Percentiles rank a stretch among this genome's conserved stretches.
These are phyloP conservation scores for Nemania abortiva DNA, from an alignment of 2,329 filamentous ascomycete genomes.

Conservation along the genomic window DNA sequence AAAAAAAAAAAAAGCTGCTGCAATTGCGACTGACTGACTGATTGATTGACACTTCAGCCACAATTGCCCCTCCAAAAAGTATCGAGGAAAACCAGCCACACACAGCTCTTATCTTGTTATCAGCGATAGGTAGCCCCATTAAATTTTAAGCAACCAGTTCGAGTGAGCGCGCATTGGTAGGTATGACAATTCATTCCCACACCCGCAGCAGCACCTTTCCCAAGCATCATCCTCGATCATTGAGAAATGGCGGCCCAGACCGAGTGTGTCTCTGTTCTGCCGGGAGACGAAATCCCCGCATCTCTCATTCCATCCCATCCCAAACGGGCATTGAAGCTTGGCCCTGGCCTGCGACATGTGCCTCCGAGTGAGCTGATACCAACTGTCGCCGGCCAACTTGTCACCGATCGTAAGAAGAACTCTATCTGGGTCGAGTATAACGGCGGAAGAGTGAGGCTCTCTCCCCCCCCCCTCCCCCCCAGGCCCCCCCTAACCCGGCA, in stretches of 20 bases:
- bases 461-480: neutral
- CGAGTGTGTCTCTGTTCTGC: slow-evolving; percentile 76
- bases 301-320: slow-evolving; percentile 74
- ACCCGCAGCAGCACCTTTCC: neutral
- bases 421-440: slow-evolving; percentile 81
- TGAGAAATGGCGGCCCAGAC: slow-evolving; percentile 62
- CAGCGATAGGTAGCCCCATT: neutral
- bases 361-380: slow-evolving; percentile 80
- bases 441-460: slow-evolving; percentile 71
- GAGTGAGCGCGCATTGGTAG: too few relatives aligned
- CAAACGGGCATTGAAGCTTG: slow-evolving; percentile 80
- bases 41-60: slow-evolving; percentile 43
- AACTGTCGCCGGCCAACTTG: slow-evolving; percentile 75
- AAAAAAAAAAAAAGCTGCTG: slow-evolving; percentile 29
- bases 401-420: slow-evolving; percentile 78
- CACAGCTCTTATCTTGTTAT: slow-evolving; percentile 21
- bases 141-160: too few relatives aligned
- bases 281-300: slow-evolving; percentile 80
- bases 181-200: slow-evolving; percentile 20
- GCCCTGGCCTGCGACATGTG: slow-evolving; percentile 84
- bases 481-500: too few relatives aligned
- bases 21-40: slow-evolving; percentile 23
- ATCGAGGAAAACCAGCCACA: slow-evolving; percentile 34
- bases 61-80: slow-evolving; percentile 47
- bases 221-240: neutral